phyloP scores from a whole-genome alignment of 257 asterid species.

The Petrea volubilis region DNA sequence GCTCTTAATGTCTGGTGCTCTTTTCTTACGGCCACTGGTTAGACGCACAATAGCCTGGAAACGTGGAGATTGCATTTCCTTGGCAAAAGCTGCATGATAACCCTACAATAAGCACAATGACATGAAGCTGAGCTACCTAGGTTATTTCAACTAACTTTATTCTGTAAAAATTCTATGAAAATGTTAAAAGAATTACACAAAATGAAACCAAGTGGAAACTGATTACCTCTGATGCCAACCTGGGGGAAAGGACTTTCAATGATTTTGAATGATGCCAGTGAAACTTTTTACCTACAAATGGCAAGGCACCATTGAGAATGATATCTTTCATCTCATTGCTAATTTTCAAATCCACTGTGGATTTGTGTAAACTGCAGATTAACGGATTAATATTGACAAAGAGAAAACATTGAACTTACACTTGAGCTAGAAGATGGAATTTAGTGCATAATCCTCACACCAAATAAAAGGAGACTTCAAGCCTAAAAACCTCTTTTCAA shows the following conservation, averaged over 20 bases:
- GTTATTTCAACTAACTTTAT: conserved; percentile 14
- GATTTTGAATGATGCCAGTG: conserved; percentile 76
- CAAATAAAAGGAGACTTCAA: conserved; percentile 6
- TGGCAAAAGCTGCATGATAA: conserved; percentile 64
- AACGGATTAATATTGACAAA: background rate
- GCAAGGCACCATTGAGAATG: conserved; percentile 18
- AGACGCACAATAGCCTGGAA: conserved; percentile 87
- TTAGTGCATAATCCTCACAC: background rate
- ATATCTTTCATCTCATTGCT: background rate
- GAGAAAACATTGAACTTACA: conserved; percentile 4
- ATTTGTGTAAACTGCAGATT: background rate
- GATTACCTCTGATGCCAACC: conserved; percentile 66
- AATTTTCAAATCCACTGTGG: background rate
- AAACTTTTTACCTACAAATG: conserved; percentile 57
- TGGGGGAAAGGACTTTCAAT: conserved; percentile 50
- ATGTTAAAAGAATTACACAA: conserved; percentile 2
- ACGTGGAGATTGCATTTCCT: conserved; percentile 97
- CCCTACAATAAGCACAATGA: conserved; percentile 58
- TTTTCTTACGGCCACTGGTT: conserved; percentile 77
- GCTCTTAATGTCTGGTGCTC: conserved; percentile 75
- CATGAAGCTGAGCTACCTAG: conserved; percentile 31
- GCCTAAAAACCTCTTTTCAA: background rate
- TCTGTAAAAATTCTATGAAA: background rate
- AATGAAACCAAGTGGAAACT: background rate
- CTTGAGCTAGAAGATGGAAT: background rate